Conservation (phyloP, 768 basidiomycete species). For the Kwoniella newhampshirensis region DNA sequence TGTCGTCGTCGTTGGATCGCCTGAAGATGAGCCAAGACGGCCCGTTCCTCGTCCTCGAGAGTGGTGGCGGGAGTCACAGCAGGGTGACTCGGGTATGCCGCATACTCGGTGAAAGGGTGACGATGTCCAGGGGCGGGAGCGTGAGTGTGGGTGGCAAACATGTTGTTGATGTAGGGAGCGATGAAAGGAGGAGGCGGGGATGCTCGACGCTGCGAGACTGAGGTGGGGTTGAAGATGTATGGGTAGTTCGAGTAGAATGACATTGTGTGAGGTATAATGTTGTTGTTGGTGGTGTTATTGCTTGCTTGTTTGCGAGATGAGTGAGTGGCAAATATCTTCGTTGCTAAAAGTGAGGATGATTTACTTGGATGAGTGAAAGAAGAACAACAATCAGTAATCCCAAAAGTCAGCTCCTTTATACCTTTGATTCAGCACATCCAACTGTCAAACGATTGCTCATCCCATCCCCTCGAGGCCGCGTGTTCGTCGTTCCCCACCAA, state of each 20-base stretch:
- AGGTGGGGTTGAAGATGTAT: not conserved
- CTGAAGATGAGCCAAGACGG: constrained; percentile 41
- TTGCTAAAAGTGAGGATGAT: not conserved
- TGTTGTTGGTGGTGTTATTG: not conserved
- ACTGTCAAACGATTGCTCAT: too few species aligned
- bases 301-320: not conserved
- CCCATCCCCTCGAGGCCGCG: not conserved
- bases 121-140: not conserved
- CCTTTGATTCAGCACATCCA: not conserved
- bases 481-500: too few species aligned
- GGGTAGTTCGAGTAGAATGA: not conserved
- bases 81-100: not conserved
- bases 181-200: not conserved
- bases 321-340: not conserved
- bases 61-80: not conserved
- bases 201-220: not conserved
- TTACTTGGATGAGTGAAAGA: not conserved
- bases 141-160: not conserved
- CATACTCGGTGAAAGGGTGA: not conserved
- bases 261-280: not conserved
- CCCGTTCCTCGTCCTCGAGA: constrained; percentile 41
- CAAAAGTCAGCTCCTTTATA: not conserved
- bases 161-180: too few species aligned
- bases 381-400: not conserved
- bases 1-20: constrained; percentile 37